Base-by-base conservation (phyloP, 1,139 yeast genomes). In the Pichia sp. region DNA sequence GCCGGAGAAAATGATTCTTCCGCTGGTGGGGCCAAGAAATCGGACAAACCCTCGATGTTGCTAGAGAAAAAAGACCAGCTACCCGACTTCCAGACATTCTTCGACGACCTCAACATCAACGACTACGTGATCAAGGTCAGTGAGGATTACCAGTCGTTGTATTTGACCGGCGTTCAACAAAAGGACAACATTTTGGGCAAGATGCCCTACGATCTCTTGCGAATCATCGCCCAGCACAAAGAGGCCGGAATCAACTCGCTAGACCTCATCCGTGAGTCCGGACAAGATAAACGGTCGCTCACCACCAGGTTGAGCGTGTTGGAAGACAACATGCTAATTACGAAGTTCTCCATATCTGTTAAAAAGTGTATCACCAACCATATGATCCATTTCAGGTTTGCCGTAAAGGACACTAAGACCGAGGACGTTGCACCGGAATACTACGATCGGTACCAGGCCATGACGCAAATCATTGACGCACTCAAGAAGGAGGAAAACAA, bases 211-310 rank as follows among this genome's bases (percentile, higher is more conserved):
- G 74, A 75, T 28, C 60, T 77, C 41, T 58, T 77, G 16, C 60
- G 72, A 25, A 72, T 70, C 42, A 74, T 85, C 49, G 86, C 89
- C 0, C 76, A 74, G 55, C 65, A 76, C 41, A 82, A 82, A 22
- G 68, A 73, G 0, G 60, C 65, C 1, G 93, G 93, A 10, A 77
- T 84, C 12, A 74, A 78, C 53, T 78, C 90, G 0, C 71, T 80
- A 31, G 80, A 79, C 28, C 68, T 85, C 54, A 76, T 82, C 5
- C 71, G 72, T 42, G 72, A 70, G 16, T 79, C 89, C 0, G 78
- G 78, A 6, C 93, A 85, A 66, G 93, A 85, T 61, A 79, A 84
- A n/a, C 73, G 91, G 55, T 83, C 90, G 51, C 70, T 84, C 41
- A 82, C 90, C 0, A 73, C 81, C 1, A 72, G 93, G 58, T 70